Base-by-base conservation (phyloP, 2,329 filamentous ascomycete genomes). In the Thelonectria blattea region DNA sequence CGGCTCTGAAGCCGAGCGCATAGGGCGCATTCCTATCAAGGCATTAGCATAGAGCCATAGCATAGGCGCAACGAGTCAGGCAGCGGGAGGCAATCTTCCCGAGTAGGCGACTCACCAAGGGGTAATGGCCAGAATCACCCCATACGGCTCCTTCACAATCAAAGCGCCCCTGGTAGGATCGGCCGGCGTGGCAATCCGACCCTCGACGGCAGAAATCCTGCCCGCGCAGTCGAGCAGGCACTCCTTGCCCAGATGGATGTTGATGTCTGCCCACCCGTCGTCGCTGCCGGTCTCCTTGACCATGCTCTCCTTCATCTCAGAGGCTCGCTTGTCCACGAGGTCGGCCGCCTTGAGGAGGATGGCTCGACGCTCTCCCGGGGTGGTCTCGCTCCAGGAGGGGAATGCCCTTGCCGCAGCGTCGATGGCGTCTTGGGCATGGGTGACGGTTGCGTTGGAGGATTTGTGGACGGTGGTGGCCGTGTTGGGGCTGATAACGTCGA, bases 271-370 rank as follows among this genome's bases (percentile, higher is more conserved):
- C 51, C 53, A 65, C 7, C 49, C 50, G 15, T 61, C 42, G 39
- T 69, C 59, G 32, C 61, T 73, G 42, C 62, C 75, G 5, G 76
- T 76, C 61, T 80, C 78, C 2, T 72, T 65, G 32, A 78, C 76
- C 79, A 87, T 85, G 71, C 85, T 85, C 37, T 78, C 72, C 15
- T 76, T 78, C 30, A 88, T 70, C 71, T 90, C 87, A 9, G 82
- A 81, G 15, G 77, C 76, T 6, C 85, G 81, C 17, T 75, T 74
- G 20, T 81, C 77, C 46, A 90, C 75, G 24, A 91, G 78, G 39
- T 86, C 83, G 2, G 87, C 86, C 0, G 88, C 84, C 68, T 82
- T 85, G 48, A 87, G 76, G 54, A 92, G 78, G 64, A 91, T 85
- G 62, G 85, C 81, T 57, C 87, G 83, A 48, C 88, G 85, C 10